phyloP scores from a whole-genome alignment of 345 rosid species.

The Aethionema arabicum region DNA sequence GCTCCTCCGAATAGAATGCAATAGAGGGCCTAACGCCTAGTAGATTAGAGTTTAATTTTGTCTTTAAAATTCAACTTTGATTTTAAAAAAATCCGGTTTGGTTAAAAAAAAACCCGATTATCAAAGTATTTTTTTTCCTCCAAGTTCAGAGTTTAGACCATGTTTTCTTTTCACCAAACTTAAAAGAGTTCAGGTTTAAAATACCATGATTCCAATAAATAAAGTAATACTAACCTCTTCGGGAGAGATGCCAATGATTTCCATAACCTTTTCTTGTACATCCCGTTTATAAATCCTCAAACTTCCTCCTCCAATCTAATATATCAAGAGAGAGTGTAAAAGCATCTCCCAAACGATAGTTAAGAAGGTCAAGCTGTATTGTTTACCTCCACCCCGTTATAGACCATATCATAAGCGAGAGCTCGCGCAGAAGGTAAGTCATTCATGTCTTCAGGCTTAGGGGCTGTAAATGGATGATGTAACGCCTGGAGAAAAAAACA shows the following conservation, averaged over 20 bases:
- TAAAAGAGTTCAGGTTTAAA: no score
- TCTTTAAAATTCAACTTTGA: no score
- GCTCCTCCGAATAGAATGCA: no score
- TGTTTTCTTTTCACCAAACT: no score
- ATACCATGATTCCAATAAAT: neutral
- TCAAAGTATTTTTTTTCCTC: no score
- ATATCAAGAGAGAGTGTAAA: constrained; percentile 18
- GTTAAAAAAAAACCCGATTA: no score
- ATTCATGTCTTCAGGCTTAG: constrained; percentile 83
- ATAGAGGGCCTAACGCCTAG: no score
- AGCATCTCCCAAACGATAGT: constrained; percentile 4
- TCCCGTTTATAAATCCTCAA: constrained; percentile 90
- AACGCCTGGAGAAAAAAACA: constrained; percentile 54
- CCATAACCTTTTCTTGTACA: constrained; percentile 80
- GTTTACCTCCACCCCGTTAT: constrained; percentile 91
- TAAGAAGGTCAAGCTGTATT: constrained; percentile 14
- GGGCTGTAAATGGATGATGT: constrained; percentile 98
- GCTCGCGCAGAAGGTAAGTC: constrained; percentile 90
- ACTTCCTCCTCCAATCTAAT: constrained; percentile 98
- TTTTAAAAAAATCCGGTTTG: no score
- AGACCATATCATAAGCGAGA: constrained; percentile 97
- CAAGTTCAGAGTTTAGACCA: no score
- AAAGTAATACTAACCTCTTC: constrained; percentile 56
- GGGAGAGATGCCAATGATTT: constrained; percentile 72
- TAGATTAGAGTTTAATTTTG: no score